phyloP scores from a whole-genome alignment of 495 filamentous ascomycete species.

The Penicillium cosmopolitanum region DNA sequence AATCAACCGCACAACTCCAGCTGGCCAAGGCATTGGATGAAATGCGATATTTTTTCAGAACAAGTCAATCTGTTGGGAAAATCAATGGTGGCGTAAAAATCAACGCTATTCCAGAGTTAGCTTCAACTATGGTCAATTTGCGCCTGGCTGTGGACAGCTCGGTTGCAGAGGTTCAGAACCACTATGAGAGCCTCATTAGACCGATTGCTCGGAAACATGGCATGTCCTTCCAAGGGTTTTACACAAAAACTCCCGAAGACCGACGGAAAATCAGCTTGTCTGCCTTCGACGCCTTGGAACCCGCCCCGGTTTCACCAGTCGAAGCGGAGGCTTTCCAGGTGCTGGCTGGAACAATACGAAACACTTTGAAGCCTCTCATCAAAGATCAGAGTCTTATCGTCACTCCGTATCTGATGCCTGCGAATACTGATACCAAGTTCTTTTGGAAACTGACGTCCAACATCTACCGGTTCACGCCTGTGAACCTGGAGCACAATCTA shows the following conservation, averaged over 20 bases:
- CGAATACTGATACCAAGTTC: constrained; percentile 64
- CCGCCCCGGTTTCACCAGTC: constrained; percentile 59
- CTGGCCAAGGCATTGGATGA: constrained; percentile 12
- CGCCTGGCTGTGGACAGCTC: constrained; percentile 40
- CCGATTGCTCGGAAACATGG: constrained; percentile 53
- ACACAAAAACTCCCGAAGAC: constrained; percentile 29
- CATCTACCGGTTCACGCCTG: constrained; percentile 57
- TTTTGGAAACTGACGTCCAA: constrained; percentile 61
- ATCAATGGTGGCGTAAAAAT: constrained; percentile 61
- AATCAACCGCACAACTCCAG: constrained; percentile 2
- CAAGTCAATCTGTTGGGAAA: constrained; percentile 46
- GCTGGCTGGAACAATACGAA: constrained; percentile 59
- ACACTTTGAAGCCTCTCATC: constrained; percentile 56
- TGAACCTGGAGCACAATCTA: constrained; percentile 37
- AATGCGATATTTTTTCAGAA: constrained; percentile 19
- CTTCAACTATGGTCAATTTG: constrained; percentile 32
- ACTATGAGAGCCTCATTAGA: constrained; percentile 46
- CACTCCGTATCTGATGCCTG: constrained; percentile 60
- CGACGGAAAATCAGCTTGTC: constrained; percentile 34
- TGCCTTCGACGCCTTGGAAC: constrained; percentile 32
- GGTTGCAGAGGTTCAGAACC: constrained; percentile 34
- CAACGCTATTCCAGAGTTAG: constrained; percentile 63
- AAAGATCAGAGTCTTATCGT: constrained; percentile 48
- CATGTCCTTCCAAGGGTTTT: constrained; percentile 56
- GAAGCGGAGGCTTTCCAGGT: constrained; percentile 41